These are phyloP conservation scores for Leccinum olivaceoglutinosum DNA, from an alignment of 1,284 basidiomycete genomes.

Conservation along the genomic window DNA sequence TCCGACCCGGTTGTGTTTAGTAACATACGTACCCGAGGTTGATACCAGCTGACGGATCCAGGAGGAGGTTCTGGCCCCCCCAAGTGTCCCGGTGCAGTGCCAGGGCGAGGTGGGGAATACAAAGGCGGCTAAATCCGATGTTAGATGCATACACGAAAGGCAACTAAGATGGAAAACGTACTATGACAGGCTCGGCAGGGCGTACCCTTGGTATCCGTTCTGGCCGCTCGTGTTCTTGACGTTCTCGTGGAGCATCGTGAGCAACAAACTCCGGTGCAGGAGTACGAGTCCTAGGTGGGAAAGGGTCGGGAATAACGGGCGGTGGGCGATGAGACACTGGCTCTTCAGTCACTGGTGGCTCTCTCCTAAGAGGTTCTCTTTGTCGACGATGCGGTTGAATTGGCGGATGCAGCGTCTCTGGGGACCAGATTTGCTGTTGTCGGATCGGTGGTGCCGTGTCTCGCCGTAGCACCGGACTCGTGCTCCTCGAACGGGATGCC, in stretches of 20 bases:
- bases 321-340: slow-evolving; percentile 1
- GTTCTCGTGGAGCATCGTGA: slow-evolving; percentile 14
- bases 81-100: slow-evolving; percentile 21
- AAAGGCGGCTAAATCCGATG: slow-evolving; percentile 16
- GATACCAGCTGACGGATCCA: slow-evolving; percentile 24
- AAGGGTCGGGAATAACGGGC: slow-evolving; percentile 10
- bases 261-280: slow-evolving; percentile 4
- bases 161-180: slow-evolving; percentile 6
- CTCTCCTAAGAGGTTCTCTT: slow-evolving; percentile 11
- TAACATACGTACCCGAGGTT: slow-evolving; percentile 13
- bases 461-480: slow-evolving; percentile 31
- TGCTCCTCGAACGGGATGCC: slow-evolving; percentile 38
- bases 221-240: slow-evolving; percentile 9
- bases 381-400: slow-evolving; percentile 6
- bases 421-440: slow-evolving; percentile 14
- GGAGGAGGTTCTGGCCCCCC: slow-evolving; percentile 14
- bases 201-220: slow-evolving; percentile 21
- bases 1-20: neutral
- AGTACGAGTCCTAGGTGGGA: slow-evolving; percentile 6
- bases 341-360: neutral
- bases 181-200: slow-evolving; percentile 19
- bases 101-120: slow-evolving; percentile 21
- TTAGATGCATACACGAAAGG: slow-evolving; percentile 2
- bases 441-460: slow-evolving; percentile 22
- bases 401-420: slow-evolving; percentile 17